Base-by-base conservation (phyloP, 1,139 yeast genomes). In the Pichia cactophila region DNA sequence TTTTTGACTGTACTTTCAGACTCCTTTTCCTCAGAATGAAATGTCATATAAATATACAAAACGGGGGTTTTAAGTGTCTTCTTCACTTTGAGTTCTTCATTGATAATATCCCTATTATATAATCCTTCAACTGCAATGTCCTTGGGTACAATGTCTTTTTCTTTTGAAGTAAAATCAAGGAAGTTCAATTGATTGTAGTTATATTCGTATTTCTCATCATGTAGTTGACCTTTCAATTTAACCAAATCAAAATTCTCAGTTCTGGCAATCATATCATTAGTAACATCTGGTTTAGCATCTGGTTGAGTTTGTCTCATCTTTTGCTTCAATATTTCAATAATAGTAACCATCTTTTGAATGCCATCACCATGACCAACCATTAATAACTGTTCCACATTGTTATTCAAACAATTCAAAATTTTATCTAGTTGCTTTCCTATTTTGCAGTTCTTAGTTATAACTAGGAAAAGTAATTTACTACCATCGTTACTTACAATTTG, bases 291-390 rank as follows among this genome's bases (percentile, higher is more conserved):
- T 5, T 7, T 33, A 8, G 28, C 49, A 16, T 35, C 33, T 8
- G 41, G 40, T 42, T 45, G 28, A 31, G 42, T 9, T 40, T 47
- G 42, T 20, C 31, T 20, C 20, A 50, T 26, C 42, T 60, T 60
- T 42, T 61, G 63, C 48, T 63, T 63, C 33, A 62, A 38, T 3
- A 63, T 60, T 42, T 63, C 67, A 10, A 56, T 47, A 6, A 63
- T 50, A 1, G 62, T 56, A 5, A 63, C 46, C 51, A 61, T 46
- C 46, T 62, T 62, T 42, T 62, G 66, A 12, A 61, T 56, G 1
- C 51, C 50, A 29, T 57, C 60, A 17, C 54, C 55, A 31, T 49
- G 41, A 2, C 60, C 54, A 29, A 55, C 43, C 9, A 63, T 43
- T 8, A 61, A 40, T 5, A 60, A n/a, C 12, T 58, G 60, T 3